These are phyloP conservation scores for Saccharomyces mikatae DNA, from an alignment of 805 yeast genomes.

Conservation along the genomic window DNA sequence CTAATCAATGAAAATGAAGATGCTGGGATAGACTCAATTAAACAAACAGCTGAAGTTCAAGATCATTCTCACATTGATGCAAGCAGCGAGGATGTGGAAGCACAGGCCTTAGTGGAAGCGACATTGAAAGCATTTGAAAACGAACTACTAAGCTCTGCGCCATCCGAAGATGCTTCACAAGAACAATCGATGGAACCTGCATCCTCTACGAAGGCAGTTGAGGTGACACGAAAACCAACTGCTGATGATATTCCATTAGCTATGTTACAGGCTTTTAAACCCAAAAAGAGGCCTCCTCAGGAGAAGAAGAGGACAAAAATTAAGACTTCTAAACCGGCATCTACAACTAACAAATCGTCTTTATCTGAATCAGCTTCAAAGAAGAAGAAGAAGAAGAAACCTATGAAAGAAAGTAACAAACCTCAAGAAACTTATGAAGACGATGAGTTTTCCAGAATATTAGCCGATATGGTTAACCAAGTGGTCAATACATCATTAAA, in stretches of 20 bases:
- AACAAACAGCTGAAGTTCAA: slow-evolving; percentile 3
- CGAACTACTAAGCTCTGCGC: slow-evolving; percentile 16
- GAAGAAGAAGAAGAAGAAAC: slow-evolving; percentile 22
- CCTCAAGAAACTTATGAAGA: slow-evolving; percentile 8
- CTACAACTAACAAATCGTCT: background rate
- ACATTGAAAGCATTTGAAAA: slow-evolving; percentile 30
- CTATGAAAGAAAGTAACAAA: slow-evolving; percentile 5
- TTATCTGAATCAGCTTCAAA: background rate
- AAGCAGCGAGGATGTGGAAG: slow-evolving; percentile 20
- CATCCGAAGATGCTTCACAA: slow-evolving; percentile 1
- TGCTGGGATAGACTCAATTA: background rate
- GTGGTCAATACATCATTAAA: slow-evolving; percentile 38
- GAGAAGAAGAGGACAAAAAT: slow-evolving; percentile 4
- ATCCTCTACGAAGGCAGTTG: slow-evolving; percentile 2
- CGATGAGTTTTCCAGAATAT: slow-evolving; percentile 42
- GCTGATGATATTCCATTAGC: slow-evolving; percentile 2
- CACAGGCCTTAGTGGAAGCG: slow-evolving; percentile 29
- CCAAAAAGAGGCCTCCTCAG: slow-evolving; percentile 3
- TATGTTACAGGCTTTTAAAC: slow-evolving; percentile 1
- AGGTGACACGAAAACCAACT: slow-evolving; percentile 1
- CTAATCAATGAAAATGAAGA: slow-evolving; percentile 21
- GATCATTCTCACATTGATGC: background rate
- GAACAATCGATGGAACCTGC: slow-evolving; percentile 5
- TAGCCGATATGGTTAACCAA: slow-evolving; percentile 48
- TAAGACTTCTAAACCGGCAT: slow-evolving; percentile 1